Evolutionary conservation across 2,329 filamentous ascomycete species (phyloP), one percentile per base, ranked within the genome.

Genomic region (Phoma sp.): DNA sequence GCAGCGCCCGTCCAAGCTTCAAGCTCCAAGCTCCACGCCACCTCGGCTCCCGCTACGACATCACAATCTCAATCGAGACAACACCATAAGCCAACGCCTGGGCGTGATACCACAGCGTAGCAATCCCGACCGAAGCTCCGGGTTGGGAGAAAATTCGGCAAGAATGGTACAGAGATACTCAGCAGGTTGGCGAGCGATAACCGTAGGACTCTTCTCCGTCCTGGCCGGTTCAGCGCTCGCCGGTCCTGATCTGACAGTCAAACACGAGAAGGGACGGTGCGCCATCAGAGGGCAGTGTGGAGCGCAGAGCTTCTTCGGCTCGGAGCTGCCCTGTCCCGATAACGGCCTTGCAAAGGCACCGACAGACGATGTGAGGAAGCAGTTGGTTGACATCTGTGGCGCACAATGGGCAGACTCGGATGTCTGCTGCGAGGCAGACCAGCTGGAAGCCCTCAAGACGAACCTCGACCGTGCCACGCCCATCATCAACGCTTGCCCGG

Each of bases 241-340:
- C 9, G 67, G 65, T 5, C 70, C 71, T 32, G 69, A 71, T 25
- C 60, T 72, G 33, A 75, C 73, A 9, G 60, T 70, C 1, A 90
- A 86, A 61, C 93, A 97, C 66, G 93, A 97, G 76, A 81, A 88
- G 44, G 93, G 93, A 36, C 85, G 93, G 61, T 98, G 93, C 75
- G 91, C 93, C 1, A 91, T 98, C 59, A 86, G 93, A 44, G 92
- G 92, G 7, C 89, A 96, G 60, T 99, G 95, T 72, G 95, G 95
- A 42, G 93, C 92, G 75, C 88, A 93, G 76, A 88, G 89, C 59
- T 89, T 95, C 73, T 98, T 98, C 68, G 91, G 92, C 51, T 89
- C 91, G 53, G 86, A 96, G 64, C 81, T 98, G 57, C 95, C 95
- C 4, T 99, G 95, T 72, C 87, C 93, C 11, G 93, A 99, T 77